phyloP scores from a whole-genome alignment of 1,139 yeast genomes.

The Yarrowia galli region DNA sequence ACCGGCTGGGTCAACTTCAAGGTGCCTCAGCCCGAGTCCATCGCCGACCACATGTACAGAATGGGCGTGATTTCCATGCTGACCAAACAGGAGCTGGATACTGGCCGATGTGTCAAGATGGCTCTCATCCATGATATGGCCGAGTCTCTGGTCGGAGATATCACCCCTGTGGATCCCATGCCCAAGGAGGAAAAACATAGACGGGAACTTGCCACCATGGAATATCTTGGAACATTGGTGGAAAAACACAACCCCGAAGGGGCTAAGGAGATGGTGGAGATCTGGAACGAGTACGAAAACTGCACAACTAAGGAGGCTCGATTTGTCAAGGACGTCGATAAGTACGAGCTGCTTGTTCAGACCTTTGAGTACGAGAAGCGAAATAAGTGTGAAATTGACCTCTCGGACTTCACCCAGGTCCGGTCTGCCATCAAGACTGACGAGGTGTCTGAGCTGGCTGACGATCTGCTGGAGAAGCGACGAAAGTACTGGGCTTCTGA shows the following conservation, averaged over 20 bases:
- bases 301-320: conserved; percentile 82
- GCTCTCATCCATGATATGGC: conserved; percentile 95
- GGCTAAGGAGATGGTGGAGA: conserved; percentile 69
- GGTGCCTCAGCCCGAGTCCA: conserved; percentile 72
- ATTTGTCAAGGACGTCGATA: conserved; percentile 92
- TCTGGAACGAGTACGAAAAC: conserved; percentile 93
- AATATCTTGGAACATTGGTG: conserved; percentile 67
- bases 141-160: conserved; percentile 91
- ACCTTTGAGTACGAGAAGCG: conserved; percentile 85
- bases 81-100: conserved; percentile 61
- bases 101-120: conserved; percentile 74
- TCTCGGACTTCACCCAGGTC: conserved; percentile 74
- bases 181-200: conserved; percentile 76
- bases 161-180: conserved; percentile 82
- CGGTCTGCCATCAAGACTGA: conserved; percentile 69
- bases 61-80: conserved; percentile 88
- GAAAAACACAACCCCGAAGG: conserved; percentile 68
- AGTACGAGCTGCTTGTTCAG: conserved; percentile 89
- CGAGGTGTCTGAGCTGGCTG: conserved; percentile 76
- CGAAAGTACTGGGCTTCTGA: conserved; percentile 26
- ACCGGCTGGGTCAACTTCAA: conserved; percentile 93
- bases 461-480: conserved; percentile 57
- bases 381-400: conserved; percentile 61
- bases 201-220: conserved; percentile 78
- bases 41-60: conserved; percentile 96